Conservation (phyloP, 2,329 filamentous ascomycete species). For the Huntiella omanensis region DNA sequence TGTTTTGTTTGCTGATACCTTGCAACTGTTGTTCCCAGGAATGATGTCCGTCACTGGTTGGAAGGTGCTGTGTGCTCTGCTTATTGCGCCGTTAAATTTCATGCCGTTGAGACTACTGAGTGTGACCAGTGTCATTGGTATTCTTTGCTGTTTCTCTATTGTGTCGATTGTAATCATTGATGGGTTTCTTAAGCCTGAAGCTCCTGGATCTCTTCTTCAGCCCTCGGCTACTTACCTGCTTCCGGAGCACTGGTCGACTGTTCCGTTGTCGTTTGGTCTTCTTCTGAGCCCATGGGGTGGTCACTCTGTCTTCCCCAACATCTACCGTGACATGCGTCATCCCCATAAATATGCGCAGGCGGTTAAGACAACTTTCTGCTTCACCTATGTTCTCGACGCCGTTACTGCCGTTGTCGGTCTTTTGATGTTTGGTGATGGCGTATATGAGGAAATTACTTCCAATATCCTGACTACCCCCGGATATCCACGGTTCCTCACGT, state of each 20-base stretch:
- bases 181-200: constrained; percentile 62
- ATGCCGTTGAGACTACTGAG: constrained; percentile 67
- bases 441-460: constrained; percentile 73
- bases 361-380: constrained; percentile 64
- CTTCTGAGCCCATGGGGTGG: constrained; percentile 60
- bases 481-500: constrained; percentile 55
- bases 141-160: constrained; percentile 74
- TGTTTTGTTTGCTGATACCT: constrained; percentile 82
- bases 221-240: constrained; percentile 67
- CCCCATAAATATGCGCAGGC: constrained; percentile 63
- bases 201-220: constrained; percentile 66
- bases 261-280: constrained; percentile 76
- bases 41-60: constrained; percentile 47
- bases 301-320: constrained; percentile 62
- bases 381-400: constrained; percentile 71
- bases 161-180: constrained; percentile 69
- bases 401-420: constrained; percentile 68
- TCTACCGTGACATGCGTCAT: constrained; percentile 47
- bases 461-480: constrained; percentile 62
- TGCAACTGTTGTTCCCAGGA: constrained; percentile 58
- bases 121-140: constrained; percentile 84
- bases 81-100: constrained; percentile 70
- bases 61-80: constrained; percentile 67
- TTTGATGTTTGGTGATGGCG: constrained; percentile 86
- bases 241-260: constrained; percentile 66